Evolutionary conservation across 129 eudicot genomes (phyloP), one percentile per base, ranked within the genome.

Genomic region (Ambrosia artemisiifolia): DNA sequence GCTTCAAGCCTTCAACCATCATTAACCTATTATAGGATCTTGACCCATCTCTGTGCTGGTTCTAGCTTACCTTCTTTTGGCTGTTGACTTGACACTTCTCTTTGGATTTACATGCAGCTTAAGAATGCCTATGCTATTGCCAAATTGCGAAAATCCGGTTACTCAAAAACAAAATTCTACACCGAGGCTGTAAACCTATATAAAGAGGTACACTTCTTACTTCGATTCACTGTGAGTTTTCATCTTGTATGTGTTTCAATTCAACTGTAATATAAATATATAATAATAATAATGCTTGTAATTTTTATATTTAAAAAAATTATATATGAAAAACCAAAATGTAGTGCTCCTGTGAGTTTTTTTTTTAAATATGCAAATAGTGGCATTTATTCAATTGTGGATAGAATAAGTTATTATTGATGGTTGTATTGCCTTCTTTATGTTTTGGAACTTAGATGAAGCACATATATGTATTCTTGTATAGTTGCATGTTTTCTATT

Each of bases 111-210:
- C 67, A 47, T 70, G 79, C 92, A 93, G 98, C 83, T 93, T 42
- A 93, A 85, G 86, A 87, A 80, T 87, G 96, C 96, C 16, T 87
- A 93, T 62, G 98, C 98, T 38, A 84, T 93, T 71, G 73, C 83
- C 57, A 89, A 93, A 78, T 71, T 93, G 59, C 76, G 98, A 49
- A 93, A 85, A 73, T 20, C 87, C 76, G 98, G 98, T 50, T 93
- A 93, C 77, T 87, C 96, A 71, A 93, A 90, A 62, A 63, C 85
- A 70, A 78, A 80, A 82, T 93, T 93, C 74, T 93, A 93, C 60
- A 17, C 53, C 4, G 98, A 93, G 79, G 95, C 96, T 65, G 71
- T 79, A 53, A 72, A 76, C 67, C 63, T 93, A 64, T 93, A 93
- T 80, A 89, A 85, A 84, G 86, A 89, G 98, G 98, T 93, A 28